phyloP scores from a whole-genome alignment of 371 early-diverging fungal genomes.

The Actinomortierella ambigua region DNA sequence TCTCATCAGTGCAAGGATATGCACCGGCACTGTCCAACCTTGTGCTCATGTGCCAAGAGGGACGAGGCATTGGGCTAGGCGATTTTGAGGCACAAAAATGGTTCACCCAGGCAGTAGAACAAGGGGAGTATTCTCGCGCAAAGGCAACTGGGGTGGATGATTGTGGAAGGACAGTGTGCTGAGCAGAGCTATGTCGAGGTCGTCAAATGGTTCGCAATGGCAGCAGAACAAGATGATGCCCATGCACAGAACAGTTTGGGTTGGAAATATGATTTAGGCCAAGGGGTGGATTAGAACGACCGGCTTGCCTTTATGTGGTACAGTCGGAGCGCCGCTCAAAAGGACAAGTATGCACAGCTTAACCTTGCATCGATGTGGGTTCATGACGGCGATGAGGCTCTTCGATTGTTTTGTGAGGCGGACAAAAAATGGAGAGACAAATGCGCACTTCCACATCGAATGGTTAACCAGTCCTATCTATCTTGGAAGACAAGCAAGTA shows the following conservation, averaged over 20 bases:
- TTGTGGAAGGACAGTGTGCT: constrained; percentile 83
- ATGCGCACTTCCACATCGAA: too few species aligned
- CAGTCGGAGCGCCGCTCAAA: constrained; percentile 73
- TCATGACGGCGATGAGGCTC: too few species aligned
- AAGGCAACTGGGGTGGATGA: constrained; percentile 73
- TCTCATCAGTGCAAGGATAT: too few species aligned
- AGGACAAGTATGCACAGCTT: constrained; percentile 84
- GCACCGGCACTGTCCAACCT: too few species aligned
- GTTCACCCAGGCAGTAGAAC: too few species aligned
- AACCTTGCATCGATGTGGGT: constrained; percentile 86
- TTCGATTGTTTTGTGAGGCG: too few species aligned
- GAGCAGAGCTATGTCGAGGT: constrained; percentile 56
- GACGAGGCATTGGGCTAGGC: too few species aligned
- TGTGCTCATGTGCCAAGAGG: too few species aligned
- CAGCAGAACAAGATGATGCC: constrained; percentile 50
- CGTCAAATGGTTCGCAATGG: constrained; percentile 56
- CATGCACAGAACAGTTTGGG: constrained; percentile 57
- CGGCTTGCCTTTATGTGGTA: constrained; percentile 76
- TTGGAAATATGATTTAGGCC: constrained; percentile 80
- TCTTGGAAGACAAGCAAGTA: too few species aligned
- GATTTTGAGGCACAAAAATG: too few species aligned
- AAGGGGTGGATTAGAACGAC: constrained; percentile 65
- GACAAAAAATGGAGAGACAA: too few species aligned
- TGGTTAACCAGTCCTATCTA: too few species aligned
- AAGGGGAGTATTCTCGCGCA: constrained; percentile 87